These are phyloP conservation scores for Gossypium mustelinum DNA, from an alignment of 345 rosid genomes.

Conservation along the genomic window DNA sequence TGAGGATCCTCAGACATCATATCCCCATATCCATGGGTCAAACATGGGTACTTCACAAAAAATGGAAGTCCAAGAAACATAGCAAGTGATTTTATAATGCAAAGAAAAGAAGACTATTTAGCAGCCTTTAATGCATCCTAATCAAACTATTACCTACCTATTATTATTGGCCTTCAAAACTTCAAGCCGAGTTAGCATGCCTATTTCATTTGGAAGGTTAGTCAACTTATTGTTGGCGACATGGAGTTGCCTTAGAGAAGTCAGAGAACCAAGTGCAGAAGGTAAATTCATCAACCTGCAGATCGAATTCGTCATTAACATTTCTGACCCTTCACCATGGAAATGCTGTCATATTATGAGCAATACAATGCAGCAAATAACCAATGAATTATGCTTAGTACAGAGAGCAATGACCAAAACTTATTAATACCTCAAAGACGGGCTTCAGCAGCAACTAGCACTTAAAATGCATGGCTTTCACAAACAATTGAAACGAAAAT, in stretches of 20 bases:
- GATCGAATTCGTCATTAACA: constrained; percentile 7
- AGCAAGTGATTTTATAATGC: neutral
- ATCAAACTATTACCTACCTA: constrained; percentile 56
- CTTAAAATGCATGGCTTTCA: neutral
- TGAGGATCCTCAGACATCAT: too few relatives aligned
- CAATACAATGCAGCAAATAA: neutral
- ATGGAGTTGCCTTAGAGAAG: constrained; percentile 64
- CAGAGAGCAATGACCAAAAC: neutral
- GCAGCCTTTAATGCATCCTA: neutral
- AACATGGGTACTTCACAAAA: too few relatives aligned
- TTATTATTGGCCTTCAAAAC: constrained; percentile 71
- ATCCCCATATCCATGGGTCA: too few relatives aligned
- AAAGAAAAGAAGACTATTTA: neutral
- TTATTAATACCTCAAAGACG: neutral
- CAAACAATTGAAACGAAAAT: neutral
- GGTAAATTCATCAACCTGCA: constrained; percentile 75
- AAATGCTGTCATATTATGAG: neutral
- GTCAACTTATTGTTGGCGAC: constrained; percentile 63
- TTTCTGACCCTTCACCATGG: neutral
- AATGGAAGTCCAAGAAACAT: too few relatives aligned
- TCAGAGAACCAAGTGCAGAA: constrained; percentile 46
- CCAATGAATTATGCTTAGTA: neutral
- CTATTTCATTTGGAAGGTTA: constrained; percentile 63
- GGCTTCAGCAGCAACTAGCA: constrained; percentile 1
- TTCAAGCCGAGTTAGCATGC: constrained; percentile 65